Base-by-base conservation (phyloP, 2,329 filamentous ascomycete species). In the Botrytis pseudocinerea region DNA sequence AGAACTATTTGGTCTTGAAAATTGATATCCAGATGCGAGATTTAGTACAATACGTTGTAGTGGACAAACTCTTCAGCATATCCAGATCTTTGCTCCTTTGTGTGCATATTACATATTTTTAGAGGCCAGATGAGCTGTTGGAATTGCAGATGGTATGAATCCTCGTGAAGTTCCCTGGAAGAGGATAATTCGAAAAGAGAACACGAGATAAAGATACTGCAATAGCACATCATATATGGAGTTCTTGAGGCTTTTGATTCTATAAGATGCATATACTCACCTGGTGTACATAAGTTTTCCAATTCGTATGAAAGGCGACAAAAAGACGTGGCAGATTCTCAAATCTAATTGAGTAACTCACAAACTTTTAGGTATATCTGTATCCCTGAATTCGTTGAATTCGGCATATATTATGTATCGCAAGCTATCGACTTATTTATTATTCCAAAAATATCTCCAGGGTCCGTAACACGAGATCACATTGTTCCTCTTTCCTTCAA, bases 41-140 rank as follows among this genome's bases (percentile, higher is more conserved):
- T 28, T 28, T 7, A 44, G n/a, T 25, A 63, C 2, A 4, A 10
- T 10, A 6, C 2, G 7, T 44, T n/a, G 4, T 32, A 0, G 32
- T 2, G 1, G 8, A 25, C 28, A n/a, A 12, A 9, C 1, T 20
- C 3, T 28, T 1, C 8, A 63, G n/a, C 0, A 10, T 4, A 20
- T 44, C 0, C 16, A n/a, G 0, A 54, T 8, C 3, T 8, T 2
- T 18, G 5, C 51, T 28, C 6, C n/a, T 54, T 16, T 4, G 8
- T n/a, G 51, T 54, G 6, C 0, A 18, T 54, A 8, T 12, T 28
- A 28, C 14, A 28, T 28, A 2, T 54, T 28, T 54, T 54, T n/a
- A n/a, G 51, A 54, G n/a, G 51, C 2, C 3, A 18, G 14, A 28
- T 54, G 16, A 4, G 2, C n/a, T 28, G 51, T 54, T 54, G 14